Conservation (phyloP, 768 basidiomycete species). For the Hortiboletus flavorubellus region DNA sequence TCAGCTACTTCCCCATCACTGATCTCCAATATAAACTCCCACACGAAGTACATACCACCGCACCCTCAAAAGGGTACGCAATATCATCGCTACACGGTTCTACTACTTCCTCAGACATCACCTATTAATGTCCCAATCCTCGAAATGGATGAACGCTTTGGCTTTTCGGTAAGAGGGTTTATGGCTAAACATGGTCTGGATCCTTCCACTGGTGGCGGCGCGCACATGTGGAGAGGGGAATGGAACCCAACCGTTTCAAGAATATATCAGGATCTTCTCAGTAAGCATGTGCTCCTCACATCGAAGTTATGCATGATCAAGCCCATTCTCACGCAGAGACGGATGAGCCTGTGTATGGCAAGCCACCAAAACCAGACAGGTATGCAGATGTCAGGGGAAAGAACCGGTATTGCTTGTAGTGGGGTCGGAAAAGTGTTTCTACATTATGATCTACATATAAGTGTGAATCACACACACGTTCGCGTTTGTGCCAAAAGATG, state of each 20-base stretch:
- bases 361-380: conserved; percentile 28
- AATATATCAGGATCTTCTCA: conserved; percentile 63
- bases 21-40: conserved; percentile 45
- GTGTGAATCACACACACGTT: too few relatives aligned
- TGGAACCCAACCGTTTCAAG: conserved; percentile 66
- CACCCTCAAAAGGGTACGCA: conserved; percentile 87
- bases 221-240: conserved; percentile 78
- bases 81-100: conserved; percentile 84
- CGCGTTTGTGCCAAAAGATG: too few relatives aligned
- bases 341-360: conserved; percentile 26
- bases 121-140: conserved; percentile 43
- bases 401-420: conserved; percentile 28
- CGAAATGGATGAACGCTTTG: conserved; percentile 44
- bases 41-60: conserved; percentile 82
- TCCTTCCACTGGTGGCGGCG: conserved; percentile 59
- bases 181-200: conserved; percentile 51
- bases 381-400: conserved; percentile 29
- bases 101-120: conserved; percentile 71
- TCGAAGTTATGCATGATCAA: background rate
- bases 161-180: conserved; percentile 70
- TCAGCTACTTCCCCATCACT: conserved; percentile 48
- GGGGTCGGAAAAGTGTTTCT: background rate
- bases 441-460: background rate
- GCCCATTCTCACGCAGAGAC: conserved; percentile 10
- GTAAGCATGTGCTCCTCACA: conserved; percentile 42